Evolutionary conservation across 1,284 basidiomycete genomes (phyloP), one percentile per base, ranked within the genome.

Genomic region (Xerocomus nothofagi): DNA sequence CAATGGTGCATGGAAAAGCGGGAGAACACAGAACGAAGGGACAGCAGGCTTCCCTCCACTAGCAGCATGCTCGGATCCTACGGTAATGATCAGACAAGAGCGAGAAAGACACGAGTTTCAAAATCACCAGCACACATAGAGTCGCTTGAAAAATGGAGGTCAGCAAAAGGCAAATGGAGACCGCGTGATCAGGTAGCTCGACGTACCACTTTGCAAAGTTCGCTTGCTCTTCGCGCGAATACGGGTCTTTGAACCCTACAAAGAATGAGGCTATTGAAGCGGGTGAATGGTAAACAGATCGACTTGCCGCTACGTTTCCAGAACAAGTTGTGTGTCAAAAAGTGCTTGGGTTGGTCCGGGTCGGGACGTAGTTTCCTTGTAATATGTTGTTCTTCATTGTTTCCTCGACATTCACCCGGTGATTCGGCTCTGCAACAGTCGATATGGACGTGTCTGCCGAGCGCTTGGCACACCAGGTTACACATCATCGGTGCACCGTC

Each of bases 401-500:
- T 66, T 15, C 65, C 74, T 24, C 57, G 55, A 48, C 81, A 82
- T 2, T 59, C 49, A 0, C 50, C 58, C 0, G 57, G 57, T 14
- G 57, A 53, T 33, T 65, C 49, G 2, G 75, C 66, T 11, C 78
- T 71, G 55, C 82, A 84, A 53, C 74, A 78, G 52, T 79, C 80
- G 41, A 84, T 65, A 53, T 84, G 82, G 0, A 67, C 68, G 47
- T 84, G 82, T 26, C 66, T 51, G 17, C 65, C 64, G 0, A 67
- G 43, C 2, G 52, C 51, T 30, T 76, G 48, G 55, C 65, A 74
- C 49, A 82, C 66, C 14, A 83, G 61, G 36, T 71, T 80, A 61
- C 83, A 85, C 65, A 84, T 71, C 77, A 84, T 81, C 0, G 83
- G 82, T 1, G 79, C 80, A 15, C 82, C 82, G 31, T 78, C 76